Evolutionary conservation across 164 flowering plant genomes (phyloP), one percentile per base, ranked within the genome.

Genomic region (Dillenia suffruticosa): DNA sequence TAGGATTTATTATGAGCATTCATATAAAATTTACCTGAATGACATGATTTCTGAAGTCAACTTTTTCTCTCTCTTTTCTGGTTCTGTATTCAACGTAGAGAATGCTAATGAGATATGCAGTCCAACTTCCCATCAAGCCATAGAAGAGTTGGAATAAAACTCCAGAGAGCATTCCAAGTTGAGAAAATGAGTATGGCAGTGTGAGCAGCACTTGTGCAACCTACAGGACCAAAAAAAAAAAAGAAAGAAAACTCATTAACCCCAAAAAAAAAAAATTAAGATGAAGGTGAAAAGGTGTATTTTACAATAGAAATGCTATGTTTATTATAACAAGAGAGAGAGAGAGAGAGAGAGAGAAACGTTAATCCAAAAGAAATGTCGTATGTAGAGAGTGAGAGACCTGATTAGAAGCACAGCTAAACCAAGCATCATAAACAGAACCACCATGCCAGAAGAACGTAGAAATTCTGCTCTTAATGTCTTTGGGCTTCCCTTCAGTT

Each of bases 331-430:
- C 17, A 10, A 58, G 52, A n/a, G 7, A 60, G 32, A 22, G n/a
- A 57, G 10, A 26, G 2, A 15, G 1, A 12, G 32, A 49, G 11
- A 59, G 8, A 9, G 9, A 17, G 58, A 19, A 1, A 19, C 22
- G 1, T 56, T 53, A 12, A 24, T n/a, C 48, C 10, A 56, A 55
- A 47, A 49, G 50, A 45, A 44, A 66, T 1, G 22, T 1, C 22
- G 10, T 17, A 2, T 19, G 11, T 5, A 53, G 40, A 19, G 43
- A 19, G 26, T 1, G 24, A 48, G 9, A 15, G 10, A 93, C 98
- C 95, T 94, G 98, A 70, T 94, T 94, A 0, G 99, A 94, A 58
- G 99, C 86, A 66, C 98, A 93, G 70, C 97, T 91, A 64, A 94
- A 94, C 97, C 99, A 94, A 61, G 99, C 99, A 74, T 94, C 99